Evolutionary conservation across 768 basidiomycete species (phyloP).

Genomic region (Clitopilus passeckerianus): DNA sequence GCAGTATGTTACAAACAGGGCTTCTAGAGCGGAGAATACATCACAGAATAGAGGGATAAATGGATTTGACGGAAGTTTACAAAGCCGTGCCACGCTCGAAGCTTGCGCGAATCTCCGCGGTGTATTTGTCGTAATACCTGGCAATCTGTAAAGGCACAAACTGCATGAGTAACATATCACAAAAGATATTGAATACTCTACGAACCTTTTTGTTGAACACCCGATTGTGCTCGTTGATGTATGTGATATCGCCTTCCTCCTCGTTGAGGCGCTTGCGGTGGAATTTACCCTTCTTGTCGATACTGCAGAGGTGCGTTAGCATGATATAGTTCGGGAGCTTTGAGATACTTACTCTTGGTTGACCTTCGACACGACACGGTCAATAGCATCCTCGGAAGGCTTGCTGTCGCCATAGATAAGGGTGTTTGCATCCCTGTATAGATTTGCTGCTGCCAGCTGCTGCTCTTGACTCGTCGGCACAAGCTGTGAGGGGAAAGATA

Average conservation of each 20-base stretch:
- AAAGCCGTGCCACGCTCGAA: slow-evolving; percentile 97
- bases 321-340: neutral
- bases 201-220: slow-evolving; percentile 96
- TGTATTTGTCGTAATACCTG: slow-evolving; percentile 96
- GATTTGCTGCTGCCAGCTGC: slow-evolving; percentile 65
- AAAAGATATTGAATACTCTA: neutral
- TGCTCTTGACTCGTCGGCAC: slow-evolving; percentile 57
- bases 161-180: neutral
- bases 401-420: slow-evolving; percentile 94
- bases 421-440: slow-evolving; percentile 93
- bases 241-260: slow-evolving; percentile 93
- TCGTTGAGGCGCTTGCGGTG: slow-evolving; percentile 88
- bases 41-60: neutral
- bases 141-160: slow-evolving; percentile 55
- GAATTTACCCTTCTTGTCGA: slow-evolving; percentile 88
- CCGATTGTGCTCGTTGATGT: slow-evolving; percentile 97
- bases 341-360: slow-evolving; percentile 77
- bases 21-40: neutral
- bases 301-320: slow-evolving; percentile 34
- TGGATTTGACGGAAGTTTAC: slow-evolving; percentile 22
- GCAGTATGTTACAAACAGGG: neutral
- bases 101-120: slow-evolving; percentile 91
- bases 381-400: slow-evolving; percentile 93
- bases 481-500: slow-evolving; percentile 25
- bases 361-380: slow-evolving; percentile 85